These are phyloP conservation scores for Myxozyma vanderwaltii DNA, from an alignment of 805 yeast genomes.

Conservation along the genomic window DNA sequence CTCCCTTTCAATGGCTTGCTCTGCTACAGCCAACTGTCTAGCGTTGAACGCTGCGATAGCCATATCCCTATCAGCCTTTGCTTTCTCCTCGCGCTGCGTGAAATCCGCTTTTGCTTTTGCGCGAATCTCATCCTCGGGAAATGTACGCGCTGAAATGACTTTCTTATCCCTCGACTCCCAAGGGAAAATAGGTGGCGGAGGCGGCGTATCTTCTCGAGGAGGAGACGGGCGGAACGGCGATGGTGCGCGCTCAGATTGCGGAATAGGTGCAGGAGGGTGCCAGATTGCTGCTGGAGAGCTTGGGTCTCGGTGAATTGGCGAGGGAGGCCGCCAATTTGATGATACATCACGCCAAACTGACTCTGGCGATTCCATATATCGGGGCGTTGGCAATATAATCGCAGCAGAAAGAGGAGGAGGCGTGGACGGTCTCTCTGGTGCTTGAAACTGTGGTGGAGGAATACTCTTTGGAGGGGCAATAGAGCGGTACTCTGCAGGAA, in stretches of 20 bases:
- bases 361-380: constrained; percentile 1
- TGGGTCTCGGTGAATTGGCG: background rate
- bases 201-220: constrained; percentile 7
- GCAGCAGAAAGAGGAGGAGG: constrained; percentile 23
- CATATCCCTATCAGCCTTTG: background rate
- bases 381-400: background rate
- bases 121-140: constrained; percentile 24
- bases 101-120: background rate
- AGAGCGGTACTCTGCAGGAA: background rate
- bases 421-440: background rate
- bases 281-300: constrained; percentile 11
- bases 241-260: constrained; percentile 3
- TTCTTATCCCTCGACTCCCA: constrained; percentile 25
- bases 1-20: background rate
- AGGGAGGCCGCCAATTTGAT: background rate
- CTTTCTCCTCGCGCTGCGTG: constrained; percentile 1
- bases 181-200: constrained; percentile 31
- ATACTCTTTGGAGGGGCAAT: too few relatives aligned
- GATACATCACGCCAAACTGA: background rate
- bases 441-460: background rate
- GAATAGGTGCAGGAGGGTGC: constrained; percentile 12
- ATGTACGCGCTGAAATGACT: constrained; percentile 20
- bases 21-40: background rate
- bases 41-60: background rate
- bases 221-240: background rate